These are phyloP conservation scores for Lipomyces sp. DNA, from an alignment of 805 yeast species.

Conservation along the genomic window DNA sequence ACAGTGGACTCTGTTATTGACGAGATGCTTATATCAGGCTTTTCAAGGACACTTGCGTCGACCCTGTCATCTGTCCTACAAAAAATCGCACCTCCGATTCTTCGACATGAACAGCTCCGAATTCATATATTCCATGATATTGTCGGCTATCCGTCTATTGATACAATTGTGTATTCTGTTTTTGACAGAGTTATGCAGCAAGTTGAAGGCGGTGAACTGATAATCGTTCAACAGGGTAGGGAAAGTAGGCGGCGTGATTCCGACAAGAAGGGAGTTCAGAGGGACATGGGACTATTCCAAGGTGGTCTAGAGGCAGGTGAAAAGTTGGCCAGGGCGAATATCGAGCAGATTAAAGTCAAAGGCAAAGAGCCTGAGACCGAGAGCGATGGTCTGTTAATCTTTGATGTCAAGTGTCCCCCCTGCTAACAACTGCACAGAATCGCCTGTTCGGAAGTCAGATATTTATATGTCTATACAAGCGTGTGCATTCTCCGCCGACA, in stretches of 20 bases:
- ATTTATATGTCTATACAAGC: constrained; percentile 76
- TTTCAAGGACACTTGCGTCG: constrained; percentile 43
- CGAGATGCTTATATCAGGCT: constrained; percentile 32
- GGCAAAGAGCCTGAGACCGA: constrained; percentile 44
- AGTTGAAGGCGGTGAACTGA: constrained; percentile 70
- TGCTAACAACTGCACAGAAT: constrained; percentile 22
- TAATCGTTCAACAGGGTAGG: constrained; percentile 55
- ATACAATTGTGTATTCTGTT: constrained; percentile 54
- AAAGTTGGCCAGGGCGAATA: constrained; percentile 83
- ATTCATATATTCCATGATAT: constrained; percentile 53
- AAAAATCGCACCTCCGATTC: constrained; percentile 53
- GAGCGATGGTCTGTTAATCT: constrained; percentile 24
- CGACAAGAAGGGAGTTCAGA: constrained; percentile 43
- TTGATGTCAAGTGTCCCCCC: not conserved
- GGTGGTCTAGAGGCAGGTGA: constrained; percentile 86
- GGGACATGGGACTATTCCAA: constrained; percentile 68
- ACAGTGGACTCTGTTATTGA: constrained; percentile 33
- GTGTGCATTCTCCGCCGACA: constrained; percentile 46
- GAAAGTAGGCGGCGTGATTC: constrained; percentile 48
- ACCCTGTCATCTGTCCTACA: constrained; percentile 48
- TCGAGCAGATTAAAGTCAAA: constrained; percentile 53
- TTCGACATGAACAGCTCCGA: constrained; percentile 51
- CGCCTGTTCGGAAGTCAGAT: constrained; percentile 54
- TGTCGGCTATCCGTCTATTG: constrained; percentile 54
- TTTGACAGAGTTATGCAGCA: constrained; percentile 63